These are phyloP conservation scores for Raphanus hybrid DNA, from an alignment of 441 rosid genomes.

Conservation along the genomic window DNA sequence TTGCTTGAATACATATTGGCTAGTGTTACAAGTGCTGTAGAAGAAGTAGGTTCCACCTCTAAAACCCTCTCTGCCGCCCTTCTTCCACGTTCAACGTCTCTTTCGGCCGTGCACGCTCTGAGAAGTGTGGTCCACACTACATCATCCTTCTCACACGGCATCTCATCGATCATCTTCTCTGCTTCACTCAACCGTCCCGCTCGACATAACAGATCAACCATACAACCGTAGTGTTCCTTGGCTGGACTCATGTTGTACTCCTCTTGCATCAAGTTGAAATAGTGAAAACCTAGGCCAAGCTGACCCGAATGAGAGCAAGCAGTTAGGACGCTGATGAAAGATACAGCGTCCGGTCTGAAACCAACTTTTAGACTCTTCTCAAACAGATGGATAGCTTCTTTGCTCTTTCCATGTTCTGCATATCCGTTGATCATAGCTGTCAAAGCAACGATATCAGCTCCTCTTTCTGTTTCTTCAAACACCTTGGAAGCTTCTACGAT, in stretches of 20 bases:
- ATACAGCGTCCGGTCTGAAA: slow-evolving; percentile 69
- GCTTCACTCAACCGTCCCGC: slow-evolving; percentile 80
- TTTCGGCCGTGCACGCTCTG: slow-evolving; percentile 65
- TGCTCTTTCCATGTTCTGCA: slow-evolving; percentile 85
- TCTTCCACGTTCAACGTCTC: slow-evolving; percentile 69
- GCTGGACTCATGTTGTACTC: slow-evolving; percentile 58
- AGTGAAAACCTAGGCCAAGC: slow-evolving; percentile 74
- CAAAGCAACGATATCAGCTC: slow-evolving; percentile 70
- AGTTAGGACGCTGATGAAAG: slow-evolving; percentile 79
- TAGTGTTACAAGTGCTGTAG: slow-evolving; percentile 74
- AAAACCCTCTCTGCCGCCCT: slow-evolving; percentile 70
- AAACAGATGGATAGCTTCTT: slow-evolving; percentile 74
- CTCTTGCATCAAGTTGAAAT: slow-evolving; percentile 71
- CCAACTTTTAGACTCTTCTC: slow-evolving; percentile 60
- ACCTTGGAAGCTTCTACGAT: slow-evolving; percentile 72
- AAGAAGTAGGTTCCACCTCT: slow-evolving; percentile 71
- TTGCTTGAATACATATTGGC: slow-evolving; percentile 75
- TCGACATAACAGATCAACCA: slow-evolving; percentile 88
- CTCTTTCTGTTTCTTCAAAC: slow-evolving; percentile 56
- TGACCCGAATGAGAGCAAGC: slow-evolving; percentile 88
- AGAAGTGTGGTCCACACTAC: slow-evolving; percentile 91
- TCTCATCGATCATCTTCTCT: slow-evolving; percentile 69
- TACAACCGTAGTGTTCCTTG: slow-evolving; percentile 90
- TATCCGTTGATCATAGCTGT: slow-evolving; percentile 91
- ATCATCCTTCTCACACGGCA: slow-evolving; percentile 74